Conservation (phyloP, 2,329 filamentous ascomycete species). For the Niveomyces coronatus region DNA sequence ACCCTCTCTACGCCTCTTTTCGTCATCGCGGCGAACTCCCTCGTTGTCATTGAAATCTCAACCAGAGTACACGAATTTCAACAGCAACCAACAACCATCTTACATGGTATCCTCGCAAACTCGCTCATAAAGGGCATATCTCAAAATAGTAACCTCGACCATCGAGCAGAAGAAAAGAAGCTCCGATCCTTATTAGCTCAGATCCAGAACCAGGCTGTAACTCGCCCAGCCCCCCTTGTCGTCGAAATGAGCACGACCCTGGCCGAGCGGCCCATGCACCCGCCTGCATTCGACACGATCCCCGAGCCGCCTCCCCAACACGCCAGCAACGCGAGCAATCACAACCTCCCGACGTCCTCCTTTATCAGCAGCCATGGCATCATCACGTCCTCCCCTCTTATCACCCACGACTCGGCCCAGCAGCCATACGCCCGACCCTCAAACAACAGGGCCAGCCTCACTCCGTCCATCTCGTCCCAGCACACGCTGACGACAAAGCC, state of each 20-base stretch:
- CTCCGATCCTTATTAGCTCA: too few relatives aligned
- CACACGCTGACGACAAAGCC: background rate
- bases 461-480: background rate
- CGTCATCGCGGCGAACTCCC: too few relatives aligned
- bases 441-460: background rate
- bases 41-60: too few relatives aligned
- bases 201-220: too few relatives aligned
- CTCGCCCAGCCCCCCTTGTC: too few relatives aligned
- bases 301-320: slow-evolving; percentile 9
- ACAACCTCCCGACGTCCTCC: background rate
- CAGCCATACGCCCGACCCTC: background rate
- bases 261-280: slow-evolving; percentile 10
- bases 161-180: too few relatives aligned
- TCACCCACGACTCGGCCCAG: background rate
- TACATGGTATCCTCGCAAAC: too few relatives aligned
- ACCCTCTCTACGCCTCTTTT: too few relatives aligned
- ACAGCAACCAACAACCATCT: too few relatives aligned
- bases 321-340: slow-evolving; percentile 3
- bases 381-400: slow-evolving; percentile 9
- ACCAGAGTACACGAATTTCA: too few relatives aligned
- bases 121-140: too few relatives aligned
- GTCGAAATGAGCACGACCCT: slow-evolving; percentile 14
- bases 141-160: too few relatives aligned
- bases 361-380: background rate
- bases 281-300: slow-evolving; percentile 11